A percentile compares a stretch with the other conserved stretches of the same genome.
Evolutionary conservation across 805 yeast genomes (phyloP).

Genomic region (Kodamaea laetipori): DNA sequence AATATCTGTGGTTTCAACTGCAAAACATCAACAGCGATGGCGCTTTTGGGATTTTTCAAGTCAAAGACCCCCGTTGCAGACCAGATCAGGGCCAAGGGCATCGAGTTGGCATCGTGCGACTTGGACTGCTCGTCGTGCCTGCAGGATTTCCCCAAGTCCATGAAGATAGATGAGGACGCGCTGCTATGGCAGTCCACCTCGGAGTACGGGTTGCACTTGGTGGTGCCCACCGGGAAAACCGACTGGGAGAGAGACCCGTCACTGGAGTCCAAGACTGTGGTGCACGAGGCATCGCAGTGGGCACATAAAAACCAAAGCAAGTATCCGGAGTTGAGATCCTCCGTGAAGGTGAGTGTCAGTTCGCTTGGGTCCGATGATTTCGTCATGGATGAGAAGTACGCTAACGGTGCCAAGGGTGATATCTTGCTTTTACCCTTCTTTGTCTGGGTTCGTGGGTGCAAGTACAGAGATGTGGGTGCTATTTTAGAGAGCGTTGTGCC

Average conservation of each 20-base stretch:
- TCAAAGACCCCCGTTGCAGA: conserved; percentile 2
- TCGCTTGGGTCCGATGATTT: conserved; percentile 51
- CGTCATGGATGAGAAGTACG: conserved; percentile 44
- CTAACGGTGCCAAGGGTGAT: conserved; percentile 52
- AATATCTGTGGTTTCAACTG: not conserved
- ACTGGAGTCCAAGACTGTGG: conserved; percentile 45
- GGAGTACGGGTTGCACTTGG: conserved; percentile 68
- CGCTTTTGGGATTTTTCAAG: conserved; percentile 7
- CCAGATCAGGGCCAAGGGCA: conserved; percentile 18
- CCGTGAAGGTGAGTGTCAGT: conserved; percentile 54
- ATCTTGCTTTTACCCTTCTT: conserved; percentile 73
- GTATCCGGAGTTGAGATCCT: conserved; percentile 24
- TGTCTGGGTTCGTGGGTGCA: conserved; percentile 61
- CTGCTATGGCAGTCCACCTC: conserved; percentile 70
- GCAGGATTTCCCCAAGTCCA: conserved; percentile 51
- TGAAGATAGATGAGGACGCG: conserved; percentile 44
- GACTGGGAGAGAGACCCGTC: conserved; percentile 86
- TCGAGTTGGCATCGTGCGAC: conserved; percentile 48
- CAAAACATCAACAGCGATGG: not conserved
- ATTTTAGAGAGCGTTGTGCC: conserved; percentile 51
- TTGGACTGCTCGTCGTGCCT: conserved; percentile 58
- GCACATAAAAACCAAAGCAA: conserved; percentile 19
- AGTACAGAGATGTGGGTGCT: conserved; percentile 41
- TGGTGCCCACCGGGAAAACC: conserved; percentile 79
- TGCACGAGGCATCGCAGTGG: conserved; percentile 47